phyloP scores from a whole-genome alignment of 2,329 filamentous ascomycete species.

The Coleophoma crateriformis region DNA sequence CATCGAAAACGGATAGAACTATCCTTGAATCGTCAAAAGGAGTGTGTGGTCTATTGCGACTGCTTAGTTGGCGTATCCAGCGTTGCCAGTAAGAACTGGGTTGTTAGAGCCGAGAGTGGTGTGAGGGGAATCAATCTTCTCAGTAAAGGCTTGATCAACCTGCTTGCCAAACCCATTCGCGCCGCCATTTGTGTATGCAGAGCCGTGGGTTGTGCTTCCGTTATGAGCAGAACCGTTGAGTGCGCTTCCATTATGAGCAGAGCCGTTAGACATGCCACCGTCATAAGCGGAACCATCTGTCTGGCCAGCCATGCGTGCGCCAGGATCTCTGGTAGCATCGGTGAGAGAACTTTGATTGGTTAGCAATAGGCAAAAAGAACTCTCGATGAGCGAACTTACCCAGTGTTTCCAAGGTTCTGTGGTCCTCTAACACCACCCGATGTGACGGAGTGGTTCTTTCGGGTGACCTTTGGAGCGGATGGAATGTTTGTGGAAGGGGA shows the following conservation, averaged over 20 bases:
- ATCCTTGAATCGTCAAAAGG: neutral
- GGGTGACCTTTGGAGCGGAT: constrained; percentile 41
- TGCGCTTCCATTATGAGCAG: constrained; percentile 33
- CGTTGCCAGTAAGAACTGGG: constrained; percentile 13
- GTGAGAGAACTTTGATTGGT: neutral
- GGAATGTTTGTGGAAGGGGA: constrained; percentile 69
- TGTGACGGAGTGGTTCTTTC: constrained; percentile 38
- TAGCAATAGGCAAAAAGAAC: too few relatives aligned
- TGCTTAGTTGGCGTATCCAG: constrained; percentile 3
- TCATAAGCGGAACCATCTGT: constrained; percentile 19
- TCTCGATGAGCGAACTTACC: constrained; percentile 1
- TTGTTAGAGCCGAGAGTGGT: constrained; percentile 18
- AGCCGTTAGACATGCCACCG: constrained; percentile 33
- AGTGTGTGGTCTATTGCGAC: neutral
- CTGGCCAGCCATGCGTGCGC: constrained; percentile 5
- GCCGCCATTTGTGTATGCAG: constrained; percentile 41
- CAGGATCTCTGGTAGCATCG: constrained; percentile 7
- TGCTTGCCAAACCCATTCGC: constrained; percentile 16
- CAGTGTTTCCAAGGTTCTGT: constrained; percentile 18
- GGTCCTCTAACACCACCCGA: constrained; percentile 18
- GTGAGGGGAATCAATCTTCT: constrained; percentile 5
- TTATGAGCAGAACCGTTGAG: constrained; percentile 44
- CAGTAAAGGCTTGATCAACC: constrained; percentile 20
- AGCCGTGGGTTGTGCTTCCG: neutral
- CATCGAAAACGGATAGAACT: neutral